phyloP scores from a whole-genome alignment of 169 alveolate genomes.

The Besnoitia besnoiti region DNA sequence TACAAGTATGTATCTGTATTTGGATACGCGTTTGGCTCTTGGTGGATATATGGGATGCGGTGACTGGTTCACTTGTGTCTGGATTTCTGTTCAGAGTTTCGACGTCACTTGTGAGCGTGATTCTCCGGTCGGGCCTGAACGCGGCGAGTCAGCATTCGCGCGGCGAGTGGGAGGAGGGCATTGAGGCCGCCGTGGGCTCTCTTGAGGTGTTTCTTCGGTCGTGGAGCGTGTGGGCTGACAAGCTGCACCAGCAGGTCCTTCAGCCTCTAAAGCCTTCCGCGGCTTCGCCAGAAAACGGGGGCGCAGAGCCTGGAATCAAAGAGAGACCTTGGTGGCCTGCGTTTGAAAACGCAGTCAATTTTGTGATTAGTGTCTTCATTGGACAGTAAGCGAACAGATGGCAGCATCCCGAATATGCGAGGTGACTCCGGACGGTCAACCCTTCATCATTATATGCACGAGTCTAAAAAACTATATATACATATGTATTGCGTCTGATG shows the following conservation, averaged over 20 bases:
- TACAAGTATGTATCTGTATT: not conserved
- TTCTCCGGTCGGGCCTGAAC: not conserved
- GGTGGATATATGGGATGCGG: not conserved
- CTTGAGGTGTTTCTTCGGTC: not conserved
- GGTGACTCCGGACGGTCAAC: too few relatives aligned
- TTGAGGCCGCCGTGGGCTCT: not conserved
- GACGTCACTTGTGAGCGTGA: not conserved
- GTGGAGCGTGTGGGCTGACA: conserved; percentile 4
- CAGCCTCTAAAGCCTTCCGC: not conserved
- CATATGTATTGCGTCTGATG: too few relatives aligned
- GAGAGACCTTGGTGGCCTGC: not conserved
- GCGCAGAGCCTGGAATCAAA: not conserved
- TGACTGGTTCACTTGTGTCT: not conserved
- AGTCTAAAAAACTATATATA: too few relatives aligned
- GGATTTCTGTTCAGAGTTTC: not conserved
- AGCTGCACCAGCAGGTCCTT: conserved; percentile 17
- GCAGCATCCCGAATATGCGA: too few relatives aligned
- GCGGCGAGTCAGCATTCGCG: not conserved
- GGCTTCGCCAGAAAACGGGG: not conserved
- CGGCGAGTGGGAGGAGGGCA: not conserved
- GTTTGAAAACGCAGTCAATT: not conserved
- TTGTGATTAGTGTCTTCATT: not conserved
- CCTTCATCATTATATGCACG: too few relatives aligned
- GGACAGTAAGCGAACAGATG: not conserved
- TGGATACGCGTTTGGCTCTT: not conserved